Evolutionary conservation across 2,329 filamentous ascomycete genomes (phyloP).

Genomic region (Phyllosticta paracitricarpa): DNA sequence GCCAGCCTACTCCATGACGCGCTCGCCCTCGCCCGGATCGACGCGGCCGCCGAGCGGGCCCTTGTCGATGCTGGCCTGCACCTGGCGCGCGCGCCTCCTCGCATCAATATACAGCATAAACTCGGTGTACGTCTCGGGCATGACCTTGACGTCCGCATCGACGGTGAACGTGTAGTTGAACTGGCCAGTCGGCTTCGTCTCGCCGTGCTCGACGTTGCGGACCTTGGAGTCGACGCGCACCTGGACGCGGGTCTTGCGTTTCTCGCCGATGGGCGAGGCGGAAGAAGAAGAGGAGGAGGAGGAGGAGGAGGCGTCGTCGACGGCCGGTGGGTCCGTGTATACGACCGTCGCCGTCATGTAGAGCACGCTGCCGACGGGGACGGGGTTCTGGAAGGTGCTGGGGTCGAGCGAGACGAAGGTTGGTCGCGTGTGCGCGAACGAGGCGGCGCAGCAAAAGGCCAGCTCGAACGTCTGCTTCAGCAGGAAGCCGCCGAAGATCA

Average conservation of each 20-base stretch:
- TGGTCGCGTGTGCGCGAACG: conserved; percentile 58
- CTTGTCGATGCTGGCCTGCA: conserved; percentile 32
- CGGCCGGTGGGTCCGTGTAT: conserved; percentile 56
- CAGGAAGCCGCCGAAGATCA: conserved; percentile 70
- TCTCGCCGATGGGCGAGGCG: conserved; percentile 9
- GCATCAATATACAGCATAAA: conserved; percentile 59
- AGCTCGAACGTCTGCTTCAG: conserved; percentile 67
- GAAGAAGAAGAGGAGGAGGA: no score
- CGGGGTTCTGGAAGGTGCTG: conserved; percentile 64
- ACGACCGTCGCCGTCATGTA: conserved; percentile 64
- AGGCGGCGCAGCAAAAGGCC: conserved; percentile 64
- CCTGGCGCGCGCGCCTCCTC: conserved; percentile 43
- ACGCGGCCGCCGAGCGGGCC: conserved; percentile 1
- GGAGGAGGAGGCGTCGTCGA: conserved; percentile 10
- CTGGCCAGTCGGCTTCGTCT: conserved; percentile 57
- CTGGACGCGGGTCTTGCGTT: conserved; percentile 52
- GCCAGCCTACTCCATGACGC: conserved; percentile 21
- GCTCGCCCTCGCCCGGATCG: conserved; percentile 15
- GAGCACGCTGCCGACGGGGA: conserved; percentile 63
- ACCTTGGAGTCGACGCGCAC: conserved; percentile 64
- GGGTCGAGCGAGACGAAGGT: conserved; percentile 65
- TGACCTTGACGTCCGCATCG: conserved; percentile 53
- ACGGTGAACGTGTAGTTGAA: conserved; percentile 69
- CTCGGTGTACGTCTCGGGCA: conserved; percentile 54
- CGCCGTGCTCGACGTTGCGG: conserved; percentile 59